These are phyloP conservation scores for Eucalyptus lansdowneana DNA, from an alignment of 345 rosid species.

Conservation along the genomic window DNA sequence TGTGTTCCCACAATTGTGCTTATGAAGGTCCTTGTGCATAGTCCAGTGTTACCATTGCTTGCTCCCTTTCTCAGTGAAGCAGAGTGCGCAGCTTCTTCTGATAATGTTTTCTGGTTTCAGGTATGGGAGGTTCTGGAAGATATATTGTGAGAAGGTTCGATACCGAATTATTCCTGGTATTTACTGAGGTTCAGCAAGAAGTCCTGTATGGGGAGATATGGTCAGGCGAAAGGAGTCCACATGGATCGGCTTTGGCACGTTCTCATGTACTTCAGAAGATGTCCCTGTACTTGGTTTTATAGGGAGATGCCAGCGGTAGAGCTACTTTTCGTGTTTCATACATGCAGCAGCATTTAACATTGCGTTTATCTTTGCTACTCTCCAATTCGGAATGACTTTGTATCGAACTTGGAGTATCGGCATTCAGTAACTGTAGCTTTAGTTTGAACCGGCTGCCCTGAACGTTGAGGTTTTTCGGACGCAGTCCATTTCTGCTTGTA, in stretches of 20 bases:
- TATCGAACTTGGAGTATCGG: background rate
- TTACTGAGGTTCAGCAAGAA: slow-evolving; percentile 21
- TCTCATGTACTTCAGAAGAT: background rate
- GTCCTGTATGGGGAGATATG: background rate
- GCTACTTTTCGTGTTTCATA: background rate
- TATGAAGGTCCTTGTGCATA: background rate
- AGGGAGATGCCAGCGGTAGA: background rate
- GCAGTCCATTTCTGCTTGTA: background rate
- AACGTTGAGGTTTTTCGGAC: background rate
- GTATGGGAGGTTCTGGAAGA: slow-evolving; percentile 78
- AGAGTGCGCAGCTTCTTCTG: background rate
- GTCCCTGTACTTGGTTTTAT: background rate
- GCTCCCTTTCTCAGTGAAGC: background rate
- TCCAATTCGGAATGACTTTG: background rate
- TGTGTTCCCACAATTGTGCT: background rate
- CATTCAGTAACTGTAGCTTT: background rate
- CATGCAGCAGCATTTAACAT: background rate
- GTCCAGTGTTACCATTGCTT: background rate
- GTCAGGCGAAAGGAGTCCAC: background rate
- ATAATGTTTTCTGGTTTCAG: slow-evolving; percentile 14
- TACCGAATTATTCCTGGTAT: slow-evolving; percentile 71
- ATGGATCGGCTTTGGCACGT: background rate
- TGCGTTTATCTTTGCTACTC: background rate
- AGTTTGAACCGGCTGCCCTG: background rate
- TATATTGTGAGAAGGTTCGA: slow-evolving; percentile 72